A percentile compares a stretch with the other conserved stretches of the same genome.
Conservation (phyloP, 2,329 filamentous ascomycete genomes). For the Cladophialophora exuberans region DNA sequence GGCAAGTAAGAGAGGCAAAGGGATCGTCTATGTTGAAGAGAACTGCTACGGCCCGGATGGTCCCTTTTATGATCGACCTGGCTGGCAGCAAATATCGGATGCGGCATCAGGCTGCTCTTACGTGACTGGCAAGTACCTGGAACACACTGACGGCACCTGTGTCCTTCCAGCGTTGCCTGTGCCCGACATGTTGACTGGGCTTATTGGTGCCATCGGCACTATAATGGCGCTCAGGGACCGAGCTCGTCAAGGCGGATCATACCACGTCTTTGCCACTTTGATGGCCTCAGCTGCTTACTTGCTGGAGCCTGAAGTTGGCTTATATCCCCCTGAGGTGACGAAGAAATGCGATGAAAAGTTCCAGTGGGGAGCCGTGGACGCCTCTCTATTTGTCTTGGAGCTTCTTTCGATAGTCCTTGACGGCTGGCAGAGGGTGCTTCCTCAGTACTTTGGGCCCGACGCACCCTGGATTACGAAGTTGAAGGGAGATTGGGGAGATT, state of each 20-base stretch:
- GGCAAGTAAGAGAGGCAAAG: conserved; percentile 44
- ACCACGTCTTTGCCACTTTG: conserved; percentile 37
- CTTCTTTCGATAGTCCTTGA: conserved; percentile 34
- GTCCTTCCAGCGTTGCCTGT: conserved; percentile 55
- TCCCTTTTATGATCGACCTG: conserved; percentile 39
- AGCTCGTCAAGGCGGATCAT: conserved; percentile 40
- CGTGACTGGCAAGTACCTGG: conserved; percentile 40
- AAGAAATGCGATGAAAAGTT: conserved; percentile 24
- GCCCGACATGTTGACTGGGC: conserved; percentile 69
- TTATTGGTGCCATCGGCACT: conserved; percentile 70
- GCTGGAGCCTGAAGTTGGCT: conserved; percentile 39
- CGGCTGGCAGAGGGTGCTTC: conserved; percentile 34
- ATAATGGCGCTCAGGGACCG: conserved; percentile 66
- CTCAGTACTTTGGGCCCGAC: conserved; percentile 26
- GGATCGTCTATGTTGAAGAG: conserved; percentile 53
- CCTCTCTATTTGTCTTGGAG: conserved; percentile 35
- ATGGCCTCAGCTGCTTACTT: conserved; percentile 39
- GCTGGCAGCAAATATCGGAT: conserved; percentile 57
- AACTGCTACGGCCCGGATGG: conserved; percentile 57
- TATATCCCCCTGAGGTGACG: conserved; percentile 38
- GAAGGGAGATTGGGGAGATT: conserved; percentile 19
- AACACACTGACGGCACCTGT: conserved; percentile 36
- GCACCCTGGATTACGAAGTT: conserved; percentile 22
- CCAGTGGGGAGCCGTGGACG: conserved; percentile 18
- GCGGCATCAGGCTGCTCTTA: conserved; percentile 43